phyloP scores from a whole-genome alignment of 192 early-diverging fungal genomes.

The Coemansia sp. region DNA sequence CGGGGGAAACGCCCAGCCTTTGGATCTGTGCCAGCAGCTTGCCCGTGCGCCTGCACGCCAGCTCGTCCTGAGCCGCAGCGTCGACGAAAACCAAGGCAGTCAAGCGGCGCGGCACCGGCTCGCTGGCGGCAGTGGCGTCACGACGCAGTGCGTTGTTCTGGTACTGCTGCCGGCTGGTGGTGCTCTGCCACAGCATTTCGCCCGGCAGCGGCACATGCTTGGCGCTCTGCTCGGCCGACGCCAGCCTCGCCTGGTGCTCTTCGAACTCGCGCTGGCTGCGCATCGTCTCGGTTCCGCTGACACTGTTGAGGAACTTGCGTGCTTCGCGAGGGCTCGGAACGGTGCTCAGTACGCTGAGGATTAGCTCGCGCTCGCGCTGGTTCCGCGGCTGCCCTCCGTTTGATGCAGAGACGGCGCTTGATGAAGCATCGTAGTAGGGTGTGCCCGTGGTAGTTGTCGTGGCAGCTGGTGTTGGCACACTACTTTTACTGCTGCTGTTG shows the following conservation, averaged over 20 bases:
- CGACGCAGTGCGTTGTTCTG: background rate
- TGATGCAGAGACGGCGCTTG: background rate
- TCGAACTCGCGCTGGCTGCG: conserved; percentile 45
- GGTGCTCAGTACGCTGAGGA: conserved; percentile 47
- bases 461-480: too few species aligned
- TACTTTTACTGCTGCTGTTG: too few species aligned
- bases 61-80: conserved; percentile 5
- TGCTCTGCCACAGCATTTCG: conserved; percentile 8
- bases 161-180: background rate
- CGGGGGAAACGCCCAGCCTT: conserved; percentile 44
- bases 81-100: conserved; percentile 36
- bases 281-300: conserved; percentile 43
- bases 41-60: conserved; percentile 16
- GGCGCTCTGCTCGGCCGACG: conserved; percentile 10
- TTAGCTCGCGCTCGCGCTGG: conserved; percentile 45
- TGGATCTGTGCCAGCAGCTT: conserved; percentile 53
- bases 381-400: background rate
- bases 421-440: background rate
- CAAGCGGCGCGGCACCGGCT: conserved; percentile 19
- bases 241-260: conserved; percentile 30
- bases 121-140: background rate
- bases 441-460: background rate
- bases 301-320: conserved; percentile 47
- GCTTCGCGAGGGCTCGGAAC: conserved; percentile 51
- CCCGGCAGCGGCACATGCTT: conserved; percentile 14